These are phyloP conservation scores for Aspergillus homomorphus DNA, from an alignment of 495 filamentous ascomycete genomes.

Conservation along the genomic window DNA sequence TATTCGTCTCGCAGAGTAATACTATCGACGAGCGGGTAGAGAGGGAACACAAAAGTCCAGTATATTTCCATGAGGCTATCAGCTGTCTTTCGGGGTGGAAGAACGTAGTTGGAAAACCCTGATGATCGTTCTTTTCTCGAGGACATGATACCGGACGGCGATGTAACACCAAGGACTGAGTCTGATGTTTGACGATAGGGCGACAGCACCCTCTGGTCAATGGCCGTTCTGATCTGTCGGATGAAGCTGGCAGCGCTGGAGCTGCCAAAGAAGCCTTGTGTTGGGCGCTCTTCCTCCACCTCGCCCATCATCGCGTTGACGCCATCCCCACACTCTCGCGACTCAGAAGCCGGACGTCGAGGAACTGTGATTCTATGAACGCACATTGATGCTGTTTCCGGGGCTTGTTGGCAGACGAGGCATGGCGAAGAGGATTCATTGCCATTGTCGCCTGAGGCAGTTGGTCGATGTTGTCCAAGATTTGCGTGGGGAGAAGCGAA, in stretches of 20 bases:
- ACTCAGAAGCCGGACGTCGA: neutral
- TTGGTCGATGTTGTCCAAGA: neutral
- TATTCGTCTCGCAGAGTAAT: constrained; percentile 33
- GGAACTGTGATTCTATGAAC: neutral
- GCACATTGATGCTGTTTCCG: neutral
- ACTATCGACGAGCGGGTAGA: constrained; percentile 40
- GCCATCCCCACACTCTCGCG: constrained; percentile 15
- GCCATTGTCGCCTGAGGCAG: neutral
- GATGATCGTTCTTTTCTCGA: constrained; percentile 12
- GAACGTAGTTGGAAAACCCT: constrained; percentile 27
- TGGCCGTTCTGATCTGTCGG: constrained; percentile 36
- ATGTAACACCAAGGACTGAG: constrained; percentile 13
- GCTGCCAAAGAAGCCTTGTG: constrained; percentile 37
- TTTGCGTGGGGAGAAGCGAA: neutral
- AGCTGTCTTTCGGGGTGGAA: constrained; percentile 39
- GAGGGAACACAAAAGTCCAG: constrained; percentile 39
- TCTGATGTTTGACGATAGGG: constrained; percentile 20
- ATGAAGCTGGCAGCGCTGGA: constrained; percentile 39
- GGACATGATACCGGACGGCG: constrained; percentile 18
- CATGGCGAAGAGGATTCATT: constrained; percentile 5
- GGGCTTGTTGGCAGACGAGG: constrained; percentile 7
- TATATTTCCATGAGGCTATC: constrained; percentile 40
- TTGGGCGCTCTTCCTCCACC: constrained; percentile 33
- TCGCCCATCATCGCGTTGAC: constrained; percentile 43
- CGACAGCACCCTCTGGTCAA: constrained; percentile 30